A percentile compares a stretch with the other conserved stretches of the same genome.
These are phyloP conservation scores for Colletotrichum tamarilloi DNA, from an alignment of 2,329 filamentous ascomycete species.

Conservation along the genomic window DNA sequence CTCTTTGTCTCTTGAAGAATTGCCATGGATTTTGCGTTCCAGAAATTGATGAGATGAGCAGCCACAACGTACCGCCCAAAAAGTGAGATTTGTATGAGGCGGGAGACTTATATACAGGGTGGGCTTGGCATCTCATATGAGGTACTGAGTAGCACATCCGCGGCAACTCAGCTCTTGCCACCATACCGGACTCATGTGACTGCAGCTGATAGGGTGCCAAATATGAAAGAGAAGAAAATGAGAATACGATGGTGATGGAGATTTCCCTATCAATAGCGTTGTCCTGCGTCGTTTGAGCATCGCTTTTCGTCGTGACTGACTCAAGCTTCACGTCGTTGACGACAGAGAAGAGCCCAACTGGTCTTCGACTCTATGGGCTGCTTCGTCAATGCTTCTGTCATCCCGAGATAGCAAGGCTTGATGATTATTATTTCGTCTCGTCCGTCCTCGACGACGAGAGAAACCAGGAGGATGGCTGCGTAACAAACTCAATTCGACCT, in stretches of 20 bases:
- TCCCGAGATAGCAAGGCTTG: slow-evolving; percentile 6
- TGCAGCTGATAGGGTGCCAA: neutral
- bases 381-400: slow-evolving; percentile 26
- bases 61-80: neutral
- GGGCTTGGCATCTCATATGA: neutral
- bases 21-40: neutral
- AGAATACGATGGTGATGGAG: neutral
- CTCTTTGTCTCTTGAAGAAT: neutral
- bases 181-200: neutral
- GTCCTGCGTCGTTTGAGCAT: neutral
- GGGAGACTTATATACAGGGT: neutral
- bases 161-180: neutral
- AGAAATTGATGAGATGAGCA: neutral
- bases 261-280: neutral
- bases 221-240: neutral
- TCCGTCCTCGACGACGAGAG: neutral
- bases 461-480: slow-evolving; percentile 26
- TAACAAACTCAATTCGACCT: slow-evolving; percentile 27
- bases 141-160: neutral
- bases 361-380: slow-evolving; percentile 6
- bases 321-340: neutral
- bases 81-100: neutral
- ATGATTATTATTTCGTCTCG: neutral
- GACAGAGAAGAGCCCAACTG: slow-evolving; percentile 2
- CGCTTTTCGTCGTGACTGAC: neutral